Percentiles rank a stretch among this genome's conserved stretches.
Conservation (phyloP, 352 stramenopile species). For the Elongisporangium prolatum region DNA sequence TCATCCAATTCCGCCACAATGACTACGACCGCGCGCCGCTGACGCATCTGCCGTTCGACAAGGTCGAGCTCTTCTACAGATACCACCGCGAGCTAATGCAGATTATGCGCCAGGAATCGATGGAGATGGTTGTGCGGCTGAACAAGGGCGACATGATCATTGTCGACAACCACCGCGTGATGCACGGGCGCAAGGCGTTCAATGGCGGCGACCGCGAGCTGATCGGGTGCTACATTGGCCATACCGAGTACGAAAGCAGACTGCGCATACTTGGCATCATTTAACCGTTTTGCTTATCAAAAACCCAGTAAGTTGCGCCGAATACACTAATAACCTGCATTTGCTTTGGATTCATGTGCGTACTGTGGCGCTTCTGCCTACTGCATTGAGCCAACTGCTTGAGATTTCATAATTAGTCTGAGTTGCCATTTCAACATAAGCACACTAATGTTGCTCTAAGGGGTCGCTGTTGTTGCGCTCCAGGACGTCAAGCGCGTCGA, state of each 20-base stretch:
- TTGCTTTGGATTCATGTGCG: too few relatives aligned
- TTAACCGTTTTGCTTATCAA: too few relatives aligned
- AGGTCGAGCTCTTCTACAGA: conserved; percentile 69
- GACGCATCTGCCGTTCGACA: conserved; percentile 70
- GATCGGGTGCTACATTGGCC: conserved; percentile 87
- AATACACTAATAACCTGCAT: neutral
- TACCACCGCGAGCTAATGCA: conserved; percentile 67
- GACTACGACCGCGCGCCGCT: conserved; percentile 83
- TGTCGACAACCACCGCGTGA: conserved; percentile 85
- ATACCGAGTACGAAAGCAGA: conserved; percentile 80
- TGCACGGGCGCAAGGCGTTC: conserved; percentile 81
- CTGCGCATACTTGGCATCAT: conserved; percentile 81
- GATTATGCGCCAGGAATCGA: conserved; percentile 50
- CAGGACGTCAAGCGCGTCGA: conserved; percentile 52
- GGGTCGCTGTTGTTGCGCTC: conserved; percentile 10
- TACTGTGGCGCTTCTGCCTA: too few relatives aligned
- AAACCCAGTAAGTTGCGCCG: too few relatives aligned
- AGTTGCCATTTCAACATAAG: neutral
- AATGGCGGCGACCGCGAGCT: conserved; percentile 68
- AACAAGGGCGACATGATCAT: conserved; percentile 79
- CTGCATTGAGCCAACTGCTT: too few relatives aligned
- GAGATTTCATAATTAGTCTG: too few relatives aligned
- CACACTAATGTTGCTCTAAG: neutral
- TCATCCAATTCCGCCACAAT: conserved; percentile 86
- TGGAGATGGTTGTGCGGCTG: conserved; percentile 65